Base-by-base conservation (phyloP, 768 basidiomycete genomes). In the Xerocomellus intermedius region DNA sequence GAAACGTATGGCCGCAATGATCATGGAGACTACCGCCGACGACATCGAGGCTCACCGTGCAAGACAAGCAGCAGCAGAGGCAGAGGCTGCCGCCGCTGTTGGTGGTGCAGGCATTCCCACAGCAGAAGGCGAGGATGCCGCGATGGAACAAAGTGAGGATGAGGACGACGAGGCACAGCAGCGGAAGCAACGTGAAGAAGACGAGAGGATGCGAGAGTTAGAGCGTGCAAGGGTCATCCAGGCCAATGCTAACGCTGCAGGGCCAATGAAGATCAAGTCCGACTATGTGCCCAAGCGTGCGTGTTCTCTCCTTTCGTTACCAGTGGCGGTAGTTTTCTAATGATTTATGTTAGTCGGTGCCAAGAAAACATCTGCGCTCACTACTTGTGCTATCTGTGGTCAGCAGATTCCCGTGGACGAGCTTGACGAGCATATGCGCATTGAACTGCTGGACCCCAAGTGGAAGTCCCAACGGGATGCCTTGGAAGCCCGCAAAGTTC, bases 1-100 rank as follows among this genome's bases (percentile, higher is more conserved):
- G 78, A 98, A 97, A 77, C 83, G 94, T 61, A 97, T 97, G 95
- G 92, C 94, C 2, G 89, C 93, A 3, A 94, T 96, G 91, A 87
- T 98, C 67, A 96, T 94, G 90, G 96, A 98, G 73, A 93, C 89
- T 26, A 91, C 91, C 1, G 90, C 77, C 2, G 91, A 92, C 59
- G 88, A 95, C 51, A 82, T 94, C 43, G 88, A 95, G 72, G 87
- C 89, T 35, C 84, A 87, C 64, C 81, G 87, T 57, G 87, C 86
- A 13, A 81, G 81, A 42, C 90, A 92, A 70, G 91, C 91, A 14
- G 91, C 88, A 6, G 91, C 89, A 2, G 92, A 90, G 58, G 89
- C 89, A 0, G 88, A 90, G 57, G 90, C 89, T 8, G 91, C 88
- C 0, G 87, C 86, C 4, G 86, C 88, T n/a, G 88, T 86, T 49